A percentile compares a stretch with the other conserved stretches of the same genome.
phyloP scores from a whole-genome alignment of 2,329 filamentous ascomycete species.

The Talaromyces piceae region DNA sequence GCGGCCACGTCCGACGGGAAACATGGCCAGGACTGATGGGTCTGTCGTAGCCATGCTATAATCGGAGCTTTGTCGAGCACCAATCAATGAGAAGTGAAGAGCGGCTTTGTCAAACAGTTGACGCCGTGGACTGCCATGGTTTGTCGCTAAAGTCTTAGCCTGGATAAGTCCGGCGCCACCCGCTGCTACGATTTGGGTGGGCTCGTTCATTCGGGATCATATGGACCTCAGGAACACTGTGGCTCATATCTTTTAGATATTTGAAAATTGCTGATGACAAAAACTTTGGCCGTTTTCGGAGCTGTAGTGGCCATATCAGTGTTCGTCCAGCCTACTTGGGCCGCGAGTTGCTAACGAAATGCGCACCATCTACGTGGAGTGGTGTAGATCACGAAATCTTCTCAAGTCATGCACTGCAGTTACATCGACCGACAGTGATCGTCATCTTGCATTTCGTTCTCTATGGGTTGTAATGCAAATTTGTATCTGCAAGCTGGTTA shows the following conservation, averaged over 20 bases:
- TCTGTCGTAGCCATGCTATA: no score
- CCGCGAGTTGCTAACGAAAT: neutral
- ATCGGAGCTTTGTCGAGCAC: no score
- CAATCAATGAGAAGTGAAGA: neutral
- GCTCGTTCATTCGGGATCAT: no score
- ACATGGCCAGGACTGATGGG: neutral
- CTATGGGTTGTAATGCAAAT: neutral
- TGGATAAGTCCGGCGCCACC: neutral
- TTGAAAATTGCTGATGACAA: no score
- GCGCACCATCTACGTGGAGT: no score
- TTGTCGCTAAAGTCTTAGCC: neutral
- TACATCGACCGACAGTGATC: neutral
- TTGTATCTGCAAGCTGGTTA: neutral
- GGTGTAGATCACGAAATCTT: neutral
- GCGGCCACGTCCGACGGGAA: neutral
- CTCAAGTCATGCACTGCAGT: neutral
- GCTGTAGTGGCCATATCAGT: no score
- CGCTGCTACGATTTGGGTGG: neutral
- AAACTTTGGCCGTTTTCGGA: no score
- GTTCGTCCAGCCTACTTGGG: neutral
- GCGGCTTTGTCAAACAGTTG: neutral
- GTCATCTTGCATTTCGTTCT: neutral
- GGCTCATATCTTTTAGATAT: no score
- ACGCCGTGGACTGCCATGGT: neutral
- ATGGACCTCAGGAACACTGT: no score